These are phyloP conservation scores for Hanseniaspora mollemarum DNA, from an alignment of 805 yeast genomes.

Conservation along the genomic window DNA sequence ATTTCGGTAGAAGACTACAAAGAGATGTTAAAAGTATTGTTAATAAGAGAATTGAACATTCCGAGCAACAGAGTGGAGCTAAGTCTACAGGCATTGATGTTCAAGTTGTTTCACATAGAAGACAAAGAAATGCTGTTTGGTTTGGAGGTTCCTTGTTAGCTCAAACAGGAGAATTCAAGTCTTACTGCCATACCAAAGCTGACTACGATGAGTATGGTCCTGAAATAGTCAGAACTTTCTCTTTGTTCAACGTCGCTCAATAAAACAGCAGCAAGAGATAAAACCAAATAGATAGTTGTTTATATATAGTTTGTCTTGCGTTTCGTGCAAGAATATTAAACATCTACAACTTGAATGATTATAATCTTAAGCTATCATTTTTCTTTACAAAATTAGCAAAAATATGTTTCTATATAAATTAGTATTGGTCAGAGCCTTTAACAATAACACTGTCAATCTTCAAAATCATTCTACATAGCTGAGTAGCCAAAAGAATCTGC, in stretches of 20 bases:
- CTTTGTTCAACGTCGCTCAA: constrained; percentile 81
- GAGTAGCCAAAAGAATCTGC: constrained; percentile 90
- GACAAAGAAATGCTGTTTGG: constrained; percentile 99
- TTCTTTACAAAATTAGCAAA: not conserved
- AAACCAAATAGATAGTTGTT: no score
- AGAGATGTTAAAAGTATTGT: constrained; percentile 83
- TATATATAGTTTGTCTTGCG: no score
- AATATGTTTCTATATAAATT: not conserved
- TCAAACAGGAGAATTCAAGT: constrained; percentile 90
- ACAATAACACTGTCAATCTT: constrained; percentile 94
- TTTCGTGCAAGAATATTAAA: no score
- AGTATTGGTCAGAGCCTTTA: constrained; percentile 70
- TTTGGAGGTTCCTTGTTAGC: constrained; percentile 96
- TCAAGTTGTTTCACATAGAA: constrained; percentile 90
- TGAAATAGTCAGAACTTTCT: constrained; percentile 91
- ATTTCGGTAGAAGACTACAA: constrained; percentile 93
- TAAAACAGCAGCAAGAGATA: no score
- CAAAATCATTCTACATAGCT: constrained; percentile 91
- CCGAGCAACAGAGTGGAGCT: constrained; percentile 62
- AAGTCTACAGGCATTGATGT: constrained; percentile 92
- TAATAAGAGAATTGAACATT: constrained; percentile 71
- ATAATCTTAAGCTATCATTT: no score
- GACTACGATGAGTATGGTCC: constrained; percentile 98
- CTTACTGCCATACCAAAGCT: constrained; percentile 91
- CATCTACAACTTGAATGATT: no score